Evolutionary conservation across 306 rosid species (phyloP).

Genomic region (Vachellia pachyceras): DNA sequence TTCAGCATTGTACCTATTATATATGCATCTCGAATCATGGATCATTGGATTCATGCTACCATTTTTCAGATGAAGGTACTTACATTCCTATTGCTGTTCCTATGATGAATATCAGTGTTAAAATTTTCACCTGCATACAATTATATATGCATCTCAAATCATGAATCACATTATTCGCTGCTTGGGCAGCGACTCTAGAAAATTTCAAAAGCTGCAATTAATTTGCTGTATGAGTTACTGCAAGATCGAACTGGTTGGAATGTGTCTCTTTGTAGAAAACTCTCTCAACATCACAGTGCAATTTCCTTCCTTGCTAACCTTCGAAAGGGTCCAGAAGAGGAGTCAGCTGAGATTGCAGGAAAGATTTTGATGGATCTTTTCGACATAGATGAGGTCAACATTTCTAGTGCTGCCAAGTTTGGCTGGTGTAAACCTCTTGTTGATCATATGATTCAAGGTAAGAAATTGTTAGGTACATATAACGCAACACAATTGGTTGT

Average conservation of each 20-base stretch:
- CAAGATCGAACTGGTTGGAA: slow-evolving; percentile 76
- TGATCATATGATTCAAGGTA: slow-evolving; percentile 66
- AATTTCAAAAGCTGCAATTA: slow-evolving; percentile 68
- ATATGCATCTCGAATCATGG: slow-evolving; percentile 6
- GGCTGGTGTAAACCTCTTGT: slow-evolving; percentile 85
- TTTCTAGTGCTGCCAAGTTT: slow-evolving; percentile 61
- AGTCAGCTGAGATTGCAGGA: slow-evolving; percentile 68
- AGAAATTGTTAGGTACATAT: not conserved
- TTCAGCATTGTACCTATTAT: not conserved
- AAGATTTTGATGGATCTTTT: slow-evolving; percentile 67
- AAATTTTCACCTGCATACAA: slow-evolving; percentile 24
- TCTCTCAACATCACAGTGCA: slow-evolving; percentile 59
- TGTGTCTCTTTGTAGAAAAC: slow-evolving; percentile 59
- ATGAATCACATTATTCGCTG: slow-evolving; percentile 70
- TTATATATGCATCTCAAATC: slow-evolving; percentile 63
- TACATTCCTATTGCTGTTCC: not conserved
- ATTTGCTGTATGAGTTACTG: slow-evolving; percentile 67
- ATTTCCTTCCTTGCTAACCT: slow-evolving; percentile 62
- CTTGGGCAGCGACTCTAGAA: slow-evolving; percentile 59
- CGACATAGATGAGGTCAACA: slow-evolving; percentile 61
- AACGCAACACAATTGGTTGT: not conserved
- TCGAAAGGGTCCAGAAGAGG: slow-evolving; percentile 49
- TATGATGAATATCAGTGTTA: slow-evolving; percentile 1
- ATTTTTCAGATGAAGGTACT: not conserved
- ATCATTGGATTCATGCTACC: slow-evolving; percentile 4